Evolutionary conservation across 2,329 filamentous ascomycete species (phyloP), one percentile per base, ranked within the genome.

Genomic region (Fusarium mundagurra): DNA sequence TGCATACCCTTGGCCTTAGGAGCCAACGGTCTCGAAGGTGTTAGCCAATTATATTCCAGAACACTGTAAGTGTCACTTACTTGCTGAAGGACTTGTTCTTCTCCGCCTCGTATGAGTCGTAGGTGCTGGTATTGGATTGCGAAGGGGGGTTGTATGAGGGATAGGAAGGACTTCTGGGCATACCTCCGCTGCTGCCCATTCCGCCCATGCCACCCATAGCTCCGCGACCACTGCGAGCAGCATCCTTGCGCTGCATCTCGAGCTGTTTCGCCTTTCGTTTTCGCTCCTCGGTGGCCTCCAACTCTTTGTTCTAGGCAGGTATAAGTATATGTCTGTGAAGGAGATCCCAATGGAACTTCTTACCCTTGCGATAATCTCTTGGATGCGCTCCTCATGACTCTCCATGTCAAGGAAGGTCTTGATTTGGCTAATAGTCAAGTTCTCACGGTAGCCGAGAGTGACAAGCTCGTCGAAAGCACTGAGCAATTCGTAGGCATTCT

Each of bases 401-500:
- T 99, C 96, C 96, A 99, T 99, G 81, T 98, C 97, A 77, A 99
- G 85, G 88, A 99, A 99, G 6, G 96, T 98, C 89, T 97, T 98
- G 87, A 99, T 99, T 85, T 99, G 97, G 84, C 92, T 94, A 79
- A 99, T 90, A 31, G 96, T 97, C 77, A 99, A 86, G 84, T 99
- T 99, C 86, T 99, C 96, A 80, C 96, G 87, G 85, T 99, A 98
- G 18, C 96, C 96, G 73, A 98, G 88, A 2, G 96, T 98, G 69
- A 99, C 96, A 67, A 99, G 89, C 86, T 99, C 96, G 81, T 99
- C 96, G 80, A 98, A 99, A 53, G 96, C 96, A 83, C 94, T 97
- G 74, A 99, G 91, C 45, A 99, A 88, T 82, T 99, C 97, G 82
- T 97, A 99, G 61, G 96, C 94, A 90, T 98, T 97, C 83, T 92